Evolutionary conservation across 805 yeast species (phyloP).

Genomic region (Metschnikowia bowlesiae): DNA sequence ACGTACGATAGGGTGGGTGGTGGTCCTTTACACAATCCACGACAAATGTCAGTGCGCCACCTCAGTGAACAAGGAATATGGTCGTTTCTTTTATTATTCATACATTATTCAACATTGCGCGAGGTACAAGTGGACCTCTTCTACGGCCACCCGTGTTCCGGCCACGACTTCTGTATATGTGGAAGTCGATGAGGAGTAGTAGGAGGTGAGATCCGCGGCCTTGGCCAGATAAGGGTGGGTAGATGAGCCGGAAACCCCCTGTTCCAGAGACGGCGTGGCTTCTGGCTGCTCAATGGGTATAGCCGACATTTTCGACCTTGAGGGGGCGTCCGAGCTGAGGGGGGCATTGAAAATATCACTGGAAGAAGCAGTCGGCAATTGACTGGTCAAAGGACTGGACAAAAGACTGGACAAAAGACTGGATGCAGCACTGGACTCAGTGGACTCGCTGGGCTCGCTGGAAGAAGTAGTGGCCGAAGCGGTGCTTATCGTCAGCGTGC

Average conservation of each 20-base stretch:
- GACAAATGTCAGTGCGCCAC: too few species aligned
- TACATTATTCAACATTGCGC: neutral
- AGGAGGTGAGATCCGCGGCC: neutral
- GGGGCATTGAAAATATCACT: too few species aligned
- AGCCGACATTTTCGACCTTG: neutral
- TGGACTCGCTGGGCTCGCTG: neutral
- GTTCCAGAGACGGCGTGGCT: neutral
- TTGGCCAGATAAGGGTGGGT: neutral
- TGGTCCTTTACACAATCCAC: neutral
- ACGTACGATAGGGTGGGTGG: neutral
- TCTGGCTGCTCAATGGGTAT: neutral
- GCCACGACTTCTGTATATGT: neutral
- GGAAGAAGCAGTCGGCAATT: neutral
- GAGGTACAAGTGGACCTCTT: conserved; percentile 1
- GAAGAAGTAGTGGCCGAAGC: conserved; percentile 1
- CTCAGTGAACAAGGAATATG: too few species aligned
- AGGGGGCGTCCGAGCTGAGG: too few species aligned
- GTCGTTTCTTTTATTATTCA: neutral
- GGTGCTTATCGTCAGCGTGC: conserved; percentile 4
- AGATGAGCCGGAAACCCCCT: neutral
- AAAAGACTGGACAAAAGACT: too few species aligned
- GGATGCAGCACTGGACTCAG: neutral
- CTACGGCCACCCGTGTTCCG: neutral
- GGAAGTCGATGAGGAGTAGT: conserved; percentile 2
- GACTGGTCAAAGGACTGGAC: too few species aligned